Evolutionary conservation across 1,139 yeast genomes (phyloP).

Genomic region (Candida albicans): DNA sequence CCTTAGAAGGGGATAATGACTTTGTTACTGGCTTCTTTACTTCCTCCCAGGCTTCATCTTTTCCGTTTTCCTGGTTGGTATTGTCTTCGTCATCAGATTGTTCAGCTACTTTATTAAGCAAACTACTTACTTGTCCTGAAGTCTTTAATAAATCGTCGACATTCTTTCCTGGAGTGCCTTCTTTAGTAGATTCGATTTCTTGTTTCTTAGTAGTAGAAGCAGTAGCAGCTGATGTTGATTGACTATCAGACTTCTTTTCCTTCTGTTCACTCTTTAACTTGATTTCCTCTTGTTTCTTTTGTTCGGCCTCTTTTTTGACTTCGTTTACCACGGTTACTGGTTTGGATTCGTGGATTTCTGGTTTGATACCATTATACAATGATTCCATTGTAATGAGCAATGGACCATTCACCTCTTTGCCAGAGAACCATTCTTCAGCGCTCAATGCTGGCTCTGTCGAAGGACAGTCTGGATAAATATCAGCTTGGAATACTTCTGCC

Average conservation of each 20-base stretch:
- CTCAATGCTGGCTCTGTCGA: constrained; percentile 74
- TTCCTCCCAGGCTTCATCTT: constrained; percentile 47
- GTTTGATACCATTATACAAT: constrained; percentile 72
- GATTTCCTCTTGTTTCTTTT: constrained; percentile 20
- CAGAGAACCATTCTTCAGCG: constrained; percentile 77
- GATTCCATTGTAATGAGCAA: constrained; percentile 73
- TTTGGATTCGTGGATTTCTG: constrained; percentile 37
- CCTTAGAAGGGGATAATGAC: constrained; percentile 12
- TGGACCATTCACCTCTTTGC: constrained; percentile 83
- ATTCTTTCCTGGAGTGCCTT: constrained; percentile 16
- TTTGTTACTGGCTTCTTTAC: constrained; percentile 31
- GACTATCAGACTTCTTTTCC: constrained; percentile 4
- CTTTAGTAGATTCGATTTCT: constrained; percentile 9
- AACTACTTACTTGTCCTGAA: constrained; percentile 36
- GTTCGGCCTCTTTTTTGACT: constrained; percentile 25
- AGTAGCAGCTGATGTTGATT: constrained; percentile 9
- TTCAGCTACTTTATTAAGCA: constrained; percentile 41
- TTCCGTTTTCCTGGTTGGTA: constrained; percentile 20
- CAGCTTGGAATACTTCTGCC: constrained; percentile 88
- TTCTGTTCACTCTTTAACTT: constrained; percentile 13
- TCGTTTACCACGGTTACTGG: constrained; percentile 31
- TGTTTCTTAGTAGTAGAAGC: constrained; percentile 11
- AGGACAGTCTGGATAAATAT: constrained; percentile 90
- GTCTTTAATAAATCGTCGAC: constrained; percentile 45
- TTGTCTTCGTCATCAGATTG: constrained; percentile 44